These are phyloP conservation scores for Scheffersomyces stipitis DNA, from an alignment of 805 yeast genomes.

Conservation along the genomic window DNA sequence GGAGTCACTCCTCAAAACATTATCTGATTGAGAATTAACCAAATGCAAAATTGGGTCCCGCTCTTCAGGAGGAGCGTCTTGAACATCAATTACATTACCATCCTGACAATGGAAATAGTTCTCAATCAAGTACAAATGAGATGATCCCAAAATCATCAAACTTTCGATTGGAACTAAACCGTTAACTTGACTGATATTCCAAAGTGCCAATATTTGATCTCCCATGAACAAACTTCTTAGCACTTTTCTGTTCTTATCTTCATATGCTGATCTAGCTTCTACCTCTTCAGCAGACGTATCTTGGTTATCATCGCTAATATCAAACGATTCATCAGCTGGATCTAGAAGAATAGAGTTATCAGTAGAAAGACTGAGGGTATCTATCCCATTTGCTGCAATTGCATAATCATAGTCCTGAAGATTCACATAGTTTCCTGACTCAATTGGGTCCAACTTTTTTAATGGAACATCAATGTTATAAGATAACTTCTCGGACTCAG, in stretches of 20 bases:
- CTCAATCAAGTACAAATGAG: conserved; percentile 66
- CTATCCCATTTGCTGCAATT: conserved; percentile 22
- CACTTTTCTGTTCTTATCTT: conserved; percentile 74
- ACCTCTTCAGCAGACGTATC: conserved; percentile 17
- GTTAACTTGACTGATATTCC: conserved; percentile 73
- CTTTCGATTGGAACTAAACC: conserved; percentile 81
- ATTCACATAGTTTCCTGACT: conserved; percentile 1
- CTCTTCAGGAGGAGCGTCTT: conserved; percentile 59
- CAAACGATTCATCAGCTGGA: conserved; percentile 35
- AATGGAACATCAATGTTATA: conserved; percentile 43
- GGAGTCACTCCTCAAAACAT: conserved; percentile 21
- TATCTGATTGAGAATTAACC: conserved; percentile 50
- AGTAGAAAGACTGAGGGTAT: conserved; percentile 23
- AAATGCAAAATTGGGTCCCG: conserved; percentile 71
- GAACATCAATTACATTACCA: conserved; percentile 57
- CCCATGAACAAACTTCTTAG: conserved; percentile 66
- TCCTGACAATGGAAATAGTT: conserved; percentile 60
- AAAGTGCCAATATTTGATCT: conserved; percentile 67
- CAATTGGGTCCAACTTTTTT: conserved; percentile 4
- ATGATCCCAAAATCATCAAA: conserved; percentile 64
- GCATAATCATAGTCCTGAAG: conserved; percentile 17
- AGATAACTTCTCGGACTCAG: conserved; percentile 43
- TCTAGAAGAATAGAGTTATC: conserved; percentile 11
- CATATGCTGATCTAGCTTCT: conserved; percentile 25
- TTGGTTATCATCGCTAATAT: conserved; percentile 42